These are phyloP conservation scores for Blastobotrys ciferrii DNA, from an alignment of 1,139 yeast genomes.

Conservation along the genomic window DNA sequence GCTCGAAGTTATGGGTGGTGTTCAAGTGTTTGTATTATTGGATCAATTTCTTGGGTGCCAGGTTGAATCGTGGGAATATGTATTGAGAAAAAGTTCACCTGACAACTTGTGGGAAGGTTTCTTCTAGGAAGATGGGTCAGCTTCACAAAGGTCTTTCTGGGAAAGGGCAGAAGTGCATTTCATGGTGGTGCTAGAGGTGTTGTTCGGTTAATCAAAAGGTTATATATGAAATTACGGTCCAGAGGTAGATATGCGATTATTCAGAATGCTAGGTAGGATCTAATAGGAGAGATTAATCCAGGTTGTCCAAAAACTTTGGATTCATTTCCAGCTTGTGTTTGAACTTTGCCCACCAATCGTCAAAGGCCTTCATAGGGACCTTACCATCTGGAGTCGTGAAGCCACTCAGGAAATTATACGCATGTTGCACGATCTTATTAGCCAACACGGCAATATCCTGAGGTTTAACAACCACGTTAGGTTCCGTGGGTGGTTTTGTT, in stretches of 20 bases:
- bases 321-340: slow-evolving; percentile 69
- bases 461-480: slow-evolving; percentile 24
- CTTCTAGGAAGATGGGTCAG: too few relatives aligned
- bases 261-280: neutral
- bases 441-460: slow-evolving; percentile 55
- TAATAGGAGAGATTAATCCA: slow-evolving; percentile 20
- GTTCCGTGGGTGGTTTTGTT: slow-evolving; percentile 15
- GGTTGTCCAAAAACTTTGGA: slow-evolving; percentile 70
- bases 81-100: too few relatives aligned
- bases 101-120: too few relatives aligned
- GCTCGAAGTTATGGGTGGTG: too few relatives aligned
- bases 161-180: too few relatives aligned
- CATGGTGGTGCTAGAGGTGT: too few relatives aligned
- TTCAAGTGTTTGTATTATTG: too few relatives aligned
- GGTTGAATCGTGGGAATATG: too few relatives aligned
- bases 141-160: too few relatives aligned
- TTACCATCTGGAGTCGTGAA: slow-evolving; percentile 75
- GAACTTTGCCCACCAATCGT: slow-evolving; percentile 96
- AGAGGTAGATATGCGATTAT: neutral
- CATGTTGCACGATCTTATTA: slow-evolving; percentile 84
- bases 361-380: slow-evolving; percentile 85
- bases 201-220: too few relatives aligned
- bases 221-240: neutral
- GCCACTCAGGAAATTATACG: slow-evolving; percentile 84
- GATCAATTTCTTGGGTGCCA: too few relatives aligned